Evolutionary conservation across 176 grass and related monocot genomes (phyloP).

Genomic region (Paspalum notatum): DNA sequence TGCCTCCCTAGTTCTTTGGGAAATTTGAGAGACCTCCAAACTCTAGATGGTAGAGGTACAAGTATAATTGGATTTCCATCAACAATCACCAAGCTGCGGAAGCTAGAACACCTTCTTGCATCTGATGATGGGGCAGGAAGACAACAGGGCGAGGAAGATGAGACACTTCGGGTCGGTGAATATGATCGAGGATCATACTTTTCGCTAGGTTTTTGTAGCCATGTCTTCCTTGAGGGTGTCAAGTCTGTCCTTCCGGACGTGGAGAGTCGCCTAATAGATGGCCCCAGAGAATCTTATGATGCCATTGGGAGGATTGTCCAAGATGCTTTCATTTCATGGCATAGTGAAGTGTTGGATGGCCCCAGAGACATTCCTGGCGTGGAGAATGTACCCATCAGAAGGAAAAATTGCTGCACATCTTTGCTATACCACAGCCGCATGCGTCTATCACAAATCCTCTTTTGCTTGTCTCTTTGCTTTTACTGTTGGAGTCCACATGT

Average conservation of each 20-base stretch:
- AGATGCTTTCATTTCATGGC: too few species aligned
- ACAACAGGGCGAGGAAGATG: neutral
- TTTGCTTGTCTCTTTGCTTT: neutral
- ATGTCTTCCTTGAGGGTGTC: too few species aligned
- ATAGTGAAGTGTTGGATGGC: too few species aligned
- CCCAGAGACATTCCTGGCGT: too few species aligned
- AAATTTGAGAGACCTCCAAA: constrained; percentile 15
- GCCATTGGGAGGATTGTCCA: too few species aligned
- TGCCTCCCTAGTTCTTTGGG: neutral
- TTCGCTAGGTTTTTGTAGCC: neutral
- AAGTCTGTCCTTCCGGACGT: too few species aligned
- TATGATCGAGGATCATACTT: neutral
- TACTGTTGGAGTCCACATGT: neutral
- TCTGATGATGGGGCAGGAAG: neutral
- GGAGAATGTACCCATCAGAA: neutral
- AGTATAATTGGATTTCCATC: neutral
- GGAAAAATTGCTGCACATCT: neutral
- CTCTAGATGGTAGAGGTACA: constrained; percentile 19
- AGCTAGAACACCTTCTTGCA: neutral
- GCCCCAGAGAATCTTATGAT: too few species aligned
- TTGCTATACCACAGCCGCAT: neutral
- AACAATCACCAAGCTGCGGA: neutral
- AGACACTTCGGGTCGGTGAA: neutral
- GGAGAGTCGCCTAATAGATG: neutral
- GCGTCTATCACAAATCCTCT: neutral